Evolutionary conservation across 805 yeast genomes (phyloP).

Genomic region (Yamadazyma kitorensis): DNA sequence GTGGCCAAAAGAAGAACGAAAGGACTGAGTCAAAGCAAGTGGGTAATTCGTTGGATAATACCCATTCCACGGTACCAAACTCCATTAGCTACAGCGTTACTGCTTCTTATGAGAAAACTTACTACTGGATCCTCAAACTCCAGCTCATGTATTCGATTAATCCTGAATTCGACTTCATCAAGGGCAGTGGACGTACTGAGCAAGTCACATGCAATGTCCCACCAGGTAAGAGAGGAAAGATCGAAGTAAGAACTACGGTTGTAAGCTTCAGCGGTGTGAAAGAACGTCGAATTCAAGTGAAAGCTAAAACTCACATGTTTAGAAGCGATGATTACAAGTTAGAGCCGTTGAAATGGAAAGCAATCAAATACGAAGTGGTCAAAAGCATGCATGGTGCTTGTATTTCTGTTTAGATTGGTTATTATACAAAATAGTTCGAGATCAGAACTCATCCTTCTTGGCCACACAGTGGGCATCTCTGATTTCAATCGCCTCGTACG

Average conservation of each 20-base stretch:
- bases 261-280: no score
- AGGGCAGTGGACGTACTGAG: slow-evolving; percentile 3
- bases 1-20: neutral
- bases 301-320: no score
- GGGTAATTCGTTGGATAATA: slow-evolving; percentile 8
- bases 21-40: slow-evolving; percentile 2
- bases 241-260: slow-evolving; percentile 4
- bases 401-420: no score
- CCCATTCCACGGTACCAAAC: slow-evolving; percentile 2
- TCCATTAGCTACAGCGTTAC: slow-evolving; percentile 15
- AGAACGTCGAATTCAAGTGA: no score
- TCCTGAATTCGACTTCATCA: slow-evolving; percentile 5
- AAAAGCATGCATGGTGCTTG: no score
- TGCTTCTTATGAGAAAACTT: slow-evolving; percentile 15
- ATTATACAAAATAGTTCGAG: no score
- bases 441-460: slow-evolving; percentile 15
- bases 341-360: no score
- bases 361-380: no score
- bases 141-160: neutral
- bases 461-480: slow-evolving; percentile 73
- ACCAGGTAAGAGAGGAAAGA: slow-evolving; percentile 6
- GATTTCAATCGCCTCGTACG: slow-evolving; percentile 89
- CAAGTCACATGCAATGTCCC: slow-evolving; percentile 4
- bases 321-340: no score
- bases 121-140: slow-evolving; percentile 17